Evolutionary conservation across 805 yeast genomes (phyloP), one percentile per base, ranked within the genome.

Genomic region (Ogataea ganodermae): DNA sequence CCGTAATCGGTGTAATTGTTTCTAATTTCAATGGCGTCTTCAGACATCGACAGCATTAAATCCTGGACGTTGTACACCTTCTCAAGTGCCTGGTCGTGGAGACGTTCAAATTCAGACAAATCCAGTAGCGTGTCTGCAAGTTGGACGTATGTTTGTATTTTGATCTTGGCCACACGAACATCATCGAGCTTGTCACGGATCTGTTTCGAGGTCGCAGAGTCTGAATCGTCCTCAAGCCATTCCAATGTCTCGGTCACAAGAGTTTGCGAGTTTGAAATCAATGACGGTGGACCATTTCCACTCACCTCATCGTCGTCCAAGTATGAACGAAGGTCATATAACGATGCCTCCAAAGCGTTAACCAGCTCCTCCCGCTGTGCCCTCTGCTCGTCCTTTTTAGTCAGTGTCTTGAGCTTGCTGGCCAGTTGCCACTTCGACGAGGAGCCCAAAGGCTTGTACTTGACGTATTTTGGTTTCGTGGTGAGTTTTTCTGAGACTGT

Each of bases 181-280:
- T 65, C 59, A 49, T 70, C 60, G 48, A 65, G 49, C 55, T 63
- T 76, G 3, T 61, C 59, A 17, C 65, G 62, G 21, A 81, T 62
- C 2, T 69, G 76, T 18, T 68, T 61, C 10, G 67, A 39, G 0
- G 64, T 52, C 1, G 86, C 77, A 18, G 68, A 71, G 45, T 78
- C 86, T 30, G 88, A 75, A 14, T 81, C 89, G 57, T 78, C 80
- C 42, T 89, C 96, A 31, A 89, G 69, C 96, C 96, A 89, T 49
- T 85, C 92, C 38, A 86, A 67, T 21, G 72, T 67, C 9, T 79
- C 81, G 13, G 70, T 47, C 4, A 84, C 78, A 5, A 69, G 51
- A 0, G 56, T 47, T 1, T 69, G 53, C 8, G 75, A 65, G 24
- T 63, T 55, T 4, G 69, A 73, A 5, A 79, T 50, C 31, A 72